These are phyloP conservation scores for Asterophora lycoperdoides DNA, from an alignment of 768 basidiomycete genomes.

Conservation along the genomic window DNA sequence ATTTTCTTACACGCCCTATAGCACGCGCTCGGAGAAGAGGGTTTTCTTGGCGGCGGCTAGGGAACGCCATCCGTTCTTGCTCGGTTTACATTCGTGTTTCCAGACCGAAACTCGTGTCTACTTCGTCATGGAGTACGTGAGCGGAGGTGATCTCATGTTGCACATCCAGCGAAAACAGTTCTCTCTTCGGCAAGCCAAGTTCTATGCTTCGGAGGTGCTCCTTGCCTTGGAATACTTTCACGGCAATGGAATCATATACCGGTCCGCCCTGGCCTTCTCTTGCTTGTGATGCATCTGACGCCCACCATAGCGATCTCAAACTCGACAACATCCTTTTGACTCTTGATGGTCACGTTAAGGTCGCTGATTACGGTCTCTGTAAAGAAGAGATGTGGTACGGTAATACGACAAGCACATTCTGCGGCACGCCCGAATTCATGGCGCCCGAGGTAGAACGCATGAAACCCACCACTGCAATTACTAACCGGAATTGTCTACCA, in stretches of 20 bases:
- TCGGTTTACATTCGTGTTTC: constrained; percentile 97
- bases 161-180: constrained; percentile 99
- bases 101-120: constrained; percentile 99
- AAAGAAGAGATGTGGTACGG: constrained; percentile 99
- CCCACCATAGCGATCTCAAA: constrained; percentile 76
- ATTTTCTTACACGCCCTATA: constrained; percentile 29
- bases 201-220: constrained; percentile 95
- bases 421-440: constrained; percentile 99
- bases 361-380: constrained; percentile 98
- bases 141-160: constrained; percentile 98
- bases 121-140: constrained; percentile 99
- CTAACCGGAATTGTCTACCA: constrained; percentile 25
- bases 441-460: constrained; percentile 81
- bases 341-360: constrained; percentile 96
- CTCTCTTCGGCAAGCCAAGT: constrained; percentile 97
- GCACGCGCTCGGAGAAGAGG: constrained; percentile 98
- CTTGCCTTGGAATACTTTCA: constrained; percentile 98
- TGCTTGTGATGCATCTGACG: constrained; percentile 3
- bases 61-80: constrained; percentile 95
- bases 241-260: constrained; percentile 97
- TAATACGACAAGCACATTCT: constrained; percentile 96
- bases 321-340: constrained; percentile 97
- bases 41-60: constrained; percentile 96
- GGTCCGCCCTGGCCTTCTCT: constrained; percentile 44
- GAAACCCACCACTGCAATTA: background rate